Evolutionary conservation across 2,329 filamentous ascomycete species (phyloP).

Genomic region (Colletotrichum coccodes): DNA sequence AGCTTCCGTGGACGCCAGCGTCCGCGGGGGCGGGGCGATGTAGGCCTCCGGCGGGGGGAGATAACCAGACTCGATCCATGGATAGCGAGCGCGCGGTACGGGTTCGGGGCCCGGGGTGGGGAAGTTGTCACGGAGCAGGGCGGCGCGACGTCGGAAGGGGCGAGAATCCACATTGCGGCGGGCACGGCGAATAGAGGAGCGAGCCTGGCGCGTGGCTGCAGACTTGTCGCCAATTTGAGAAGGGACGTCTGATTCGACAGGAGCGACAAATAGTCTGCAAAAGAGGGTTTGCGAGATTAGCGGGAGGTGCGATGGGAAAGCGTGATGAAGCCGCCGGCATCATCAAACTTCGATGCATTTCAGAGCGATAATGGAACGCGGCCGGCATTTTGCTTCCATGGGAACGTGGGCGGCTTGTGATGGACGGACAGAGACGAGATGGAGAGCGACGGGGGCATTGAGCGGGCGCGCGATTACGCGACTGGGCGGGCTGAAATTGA

Average conservation of each 20-base stretch:
- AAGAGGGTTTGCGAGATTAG: slow-evolving; percentile 17
- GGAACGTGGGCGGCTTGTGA: neutral
- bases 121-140: slow-evolving; percentile 30
- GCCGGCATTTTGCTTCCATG: neutral
- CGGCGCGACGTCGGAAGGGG: slow-evolving; percentile 41
- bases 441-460: slow-evolving; percentile 9
- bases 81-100: slow-evolving; percentile 25
- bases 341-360: slow-evolving; percentile 24
- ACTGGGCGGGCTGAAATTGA: slow-evolving; percentile 31
- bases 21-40: slow-evolving; percentile 9
- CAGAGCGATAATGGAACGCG: neutral
- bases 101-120: slow-evolving; percentile 27
- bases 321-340: slow-evolving; percentile 13
- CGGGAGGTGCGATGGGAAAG: slow-evolving; percentile 7
- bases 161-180: slow-evolving; percentile 46
- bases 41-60: slow-evolving; percentile 33
- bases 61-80: slow-evolving; percentile 34
- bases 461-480: slow-evolving; percentile 14
- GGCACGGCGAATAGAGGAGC: slow-evolving; percentile 53
- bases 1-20: slow-evolving; percentile 8
- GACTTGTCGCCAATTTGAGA: slow-evolving; percentile 44
- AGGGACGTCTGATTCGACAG: slow-evolving; percentile 54
- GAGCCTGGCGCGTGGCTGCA: slow-evolving; percentile 39
- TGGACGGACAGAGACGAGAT: neutral
- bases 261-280: slow-evolving; percentile 56